Evolutionary conservation across 169 alveolate species (phyloP).

Genomic region (Perkinsus chesapeaki): DNA sequence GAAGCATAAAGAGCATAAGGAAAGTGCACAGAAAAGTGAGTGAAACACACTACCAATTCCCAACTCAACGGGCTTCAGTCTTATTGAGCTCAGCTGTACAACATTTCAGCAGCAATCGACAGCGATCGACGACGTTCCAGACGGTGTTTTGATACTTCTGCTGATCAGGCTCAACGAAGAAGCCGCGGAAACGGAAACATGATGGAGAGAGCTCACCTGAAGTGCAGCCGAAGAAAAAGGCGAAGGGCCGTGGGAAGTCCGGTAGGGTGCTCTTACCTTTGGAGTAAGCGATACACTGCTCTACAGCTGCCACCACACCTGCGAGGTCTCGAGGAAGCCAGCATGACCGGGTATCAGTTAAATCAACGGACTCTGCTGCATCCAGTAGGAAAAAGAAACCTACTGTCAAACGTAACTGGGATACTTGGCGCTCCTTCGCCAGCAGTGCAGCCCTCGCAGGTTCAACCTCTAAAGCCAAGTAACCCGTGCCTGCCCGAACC

Average conservation of each 20-base stretch:
- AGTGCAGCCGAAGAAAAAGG: not conserved
- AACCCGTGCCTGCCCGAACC: not conserved
- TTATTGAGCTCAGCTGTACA: too few species aligned
- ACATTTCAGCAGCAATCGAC: too few species aligned
- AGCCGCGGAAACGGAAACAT: not conserved
- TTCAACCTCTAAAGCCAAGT: not conserved
- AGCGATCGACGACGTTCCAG: too few species aligned
- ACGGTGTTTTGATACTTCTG: not conserved
- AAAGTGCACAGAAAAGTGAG: not conserved
- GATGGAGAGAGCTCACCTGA: not conserved
- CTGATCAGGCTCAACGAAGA: not conserved
- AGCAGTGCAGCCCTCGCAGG: not conserved
- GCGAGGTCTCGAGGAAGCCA: not conserved
- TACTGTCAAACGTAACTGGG: not conserved
- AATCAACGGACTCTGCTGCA: not conserved
- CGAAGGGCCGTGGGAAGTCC: not conserved
- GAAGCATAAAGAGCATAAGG: not conserved
- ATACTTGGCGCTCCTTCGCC: not conserved
- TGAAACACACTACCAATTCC: not conserved
- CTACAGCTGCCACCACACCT: not conserved
- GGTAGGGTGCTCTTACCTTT: not conserved
- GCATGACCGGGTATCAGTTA: not conserved
- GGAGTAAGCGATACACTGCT: not conserved
- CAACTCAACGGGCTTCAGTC: not conserved
- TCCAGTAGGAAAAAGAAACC: not conserved